Percentiles rank a stretch among this genome's conserved stretches.
Evolutionary conservation across 2,329 filamentous ascomycete species (phyloP).

Genomic region (Penicillium corylophilum): DNA sequence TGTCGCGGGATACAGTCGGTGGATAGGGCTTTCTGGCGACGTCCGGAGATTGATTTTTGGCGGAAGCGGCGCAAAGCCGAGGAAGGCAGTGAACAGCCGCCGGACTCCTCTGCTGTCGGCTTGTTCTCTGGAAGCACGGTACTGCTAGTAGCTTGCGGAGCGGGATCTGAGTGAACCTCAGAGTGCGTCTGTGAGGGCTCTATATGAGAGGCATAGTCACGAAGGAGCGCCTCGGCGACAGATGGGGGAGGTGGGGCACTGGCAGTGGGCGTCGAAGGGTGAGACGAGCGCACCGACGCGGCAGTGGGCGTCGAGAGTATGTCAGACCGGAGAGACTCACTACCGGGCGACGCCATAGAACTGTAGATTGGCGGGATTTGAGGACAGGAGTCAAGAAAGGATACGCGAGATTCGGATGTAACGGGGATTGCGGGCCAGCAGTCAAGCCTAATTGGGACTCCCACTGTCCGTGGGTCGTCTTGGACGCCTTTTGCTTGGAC

Average conservation of each 20-base stretch:
- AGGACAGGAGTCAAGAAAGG: conserved; percentile 21
- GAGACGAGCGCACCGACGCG: conserved; percentile 19
- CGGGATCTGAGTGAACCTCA: conserved; percentile 28
- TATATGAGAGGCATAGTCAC: conserved; percentile 46
- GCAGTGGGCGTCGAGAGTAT: conserved; percentile 13
- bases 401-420: conserved; percentile 30
- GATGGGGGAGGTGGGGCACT: conserved; percentile 22
- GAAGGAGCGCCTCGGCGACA: conserved; percentile 41
- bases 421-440: conserved; percentile 23
- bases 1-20: conserved; percentile 71
- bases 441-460: neutral
- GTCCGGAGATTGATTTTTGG: conserved; percentile 32
- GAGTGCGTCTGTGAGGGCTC: conserved; percentile 41
- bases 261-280: conserved; percentile 15
- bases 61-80: conserved; percentile 37
- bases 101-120: conserved; percentile 25
- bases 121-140: conserved; percentile 21
- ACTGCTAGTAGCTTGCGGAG: conserved; percentile 18
- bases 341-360: conserved; percentile 22
- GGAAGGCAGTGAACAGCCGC: conserved; percentile 25
- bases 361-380: conserved; percentile 8
- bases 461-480: conserved; percentile 7
- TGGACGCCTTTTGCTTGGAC: neutral
- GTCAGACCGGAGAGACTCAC: conserved; percentile 19
- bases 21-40: conserved; percentile 54